Evolutionary conservation across 345 rosid genomes (phyloP).

Genomic region (Rhodamnia argentea): DNA sequence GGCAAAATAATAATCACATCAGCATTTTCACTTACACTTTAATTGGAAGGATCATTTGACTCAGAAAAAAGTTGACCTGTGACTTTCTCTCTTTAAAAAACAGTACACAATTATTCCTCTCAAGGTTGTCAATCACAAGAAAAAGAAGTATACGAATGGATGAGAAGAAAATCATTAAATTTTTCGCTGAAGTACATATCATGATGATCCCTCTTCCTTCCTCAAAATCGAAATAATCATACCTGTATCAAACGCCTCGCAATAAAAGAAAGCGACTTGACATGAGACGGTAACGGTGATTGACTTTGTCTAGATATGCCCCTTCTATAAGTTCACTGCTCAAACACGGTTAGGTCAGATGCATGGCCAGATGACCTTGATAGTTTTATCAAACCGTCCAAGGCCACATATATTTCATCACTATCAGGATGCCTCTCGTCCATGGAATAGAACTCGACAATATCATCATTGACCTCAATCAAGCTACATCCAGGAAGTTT

Average conservation of each 20-base stretch:
- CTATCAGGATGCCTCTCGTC: conserved; percentile 56
- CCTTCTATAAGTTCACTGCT: not conserved
- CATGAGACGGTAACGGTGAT: not conserved
- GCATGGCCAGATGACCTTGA: conserved; percentile 19
- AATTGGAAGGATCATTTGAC: not conserved
- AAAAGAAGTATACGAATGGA: not conserved
- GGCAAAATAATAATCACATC: not conserved
- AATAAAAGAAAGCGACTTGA: not conserved
- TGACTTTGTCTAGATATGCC: not conserved
- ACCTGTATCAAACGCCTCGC: not conserved
- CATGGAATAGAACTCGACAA: conserved; percentile 64
- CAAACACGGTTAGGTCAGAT: conserved; percentile 10
- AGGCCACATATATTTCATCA: conserved; percentile 34
- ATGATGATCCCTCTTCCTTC: not conserved
- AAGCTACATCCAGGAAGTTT: conserved; percentile 78
- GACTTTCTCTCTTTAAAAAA: not conserved
- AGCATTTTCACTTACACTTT: not conserved
- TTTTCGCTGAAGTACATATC: not conserved
- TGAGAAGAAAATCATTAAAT: not conserved
- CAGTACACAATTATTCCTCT: not conserved
- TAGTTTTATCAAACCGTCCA: conserved; percentile 35
- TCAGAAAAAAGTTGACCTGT: not conserved
- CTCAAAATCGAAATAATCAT: not conserved
- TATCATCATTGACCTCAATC: conserved; percentile 47
- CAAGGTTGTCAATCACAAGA: not conserved